A percentile compares a stretch with the other conserved stretches of the same genome.
Evolutionary conservation across 2,329 filamentous ascomycete genomes (phyloP).

Genomic region (Hymenoscyphus scutula): DNA sequence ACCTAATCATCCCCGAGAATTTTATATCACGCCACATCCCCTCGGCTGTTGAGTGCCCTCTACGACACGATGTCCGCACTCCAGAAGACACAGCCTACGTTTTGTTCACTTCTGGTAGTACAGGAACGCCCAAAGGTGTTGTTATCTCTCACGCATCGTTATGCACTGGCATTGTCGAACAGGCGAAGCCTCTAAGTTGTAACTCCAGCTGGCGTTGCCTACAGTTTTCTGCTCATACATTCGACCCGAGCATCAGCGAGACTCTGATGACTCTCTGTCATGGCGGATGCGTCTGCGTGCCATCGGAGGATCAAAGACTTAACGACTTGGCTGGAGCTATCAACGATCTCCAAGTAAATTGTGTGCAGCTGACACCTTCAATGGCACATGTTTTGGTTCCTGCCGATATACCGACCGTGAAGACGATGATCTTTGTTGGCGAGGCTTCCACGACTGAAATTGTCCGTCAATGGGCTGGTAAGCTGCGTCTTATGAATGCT

Average conservation of each 20-base stretch:
- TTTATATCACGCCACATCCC: neutral
- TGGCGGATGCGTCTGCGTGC: conserved; percentile 40
- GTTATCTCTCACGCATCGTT: conserved; percentile 24
- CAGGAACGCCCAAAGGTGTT: conserved; percentile 15
- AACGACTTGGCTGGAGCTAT: conserved; percentile 37
- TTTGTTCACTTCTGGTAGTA: neutral
- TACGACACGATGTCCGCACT: neutral
- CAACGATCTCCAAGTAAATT: conserved; percentile 20
- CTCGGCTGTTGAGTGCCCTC: neutral
- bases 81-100: neutral
- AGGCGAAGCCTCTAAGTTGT: neutral
- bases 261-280: conserved; percentile 32
- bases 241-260: conserved; percentile 39
- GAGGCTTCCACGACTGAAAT: conserved; percentile 38
- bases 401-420: conserved; percentile 21
- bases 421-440: conserved; percentile 23
- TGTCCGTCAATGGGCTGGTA: conserved; percentile 21
- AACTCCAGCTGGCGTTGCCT: conserved; percentile 2
- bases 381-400: conserved; percentile 23
- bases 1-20: too few species aligned
- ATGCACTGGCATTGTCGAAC: conserved; percentile 10
- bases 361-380: conserved; percentile 25
- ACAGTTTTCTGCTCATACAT: conserved; percentile 16
- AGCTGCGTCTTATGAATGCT: conserved; percentile 38
- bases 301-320: conserved; percentile 38